Conservation (phyloP, 148 eudicot genomes). For the Vaccinium vitisidaea region DNA sequence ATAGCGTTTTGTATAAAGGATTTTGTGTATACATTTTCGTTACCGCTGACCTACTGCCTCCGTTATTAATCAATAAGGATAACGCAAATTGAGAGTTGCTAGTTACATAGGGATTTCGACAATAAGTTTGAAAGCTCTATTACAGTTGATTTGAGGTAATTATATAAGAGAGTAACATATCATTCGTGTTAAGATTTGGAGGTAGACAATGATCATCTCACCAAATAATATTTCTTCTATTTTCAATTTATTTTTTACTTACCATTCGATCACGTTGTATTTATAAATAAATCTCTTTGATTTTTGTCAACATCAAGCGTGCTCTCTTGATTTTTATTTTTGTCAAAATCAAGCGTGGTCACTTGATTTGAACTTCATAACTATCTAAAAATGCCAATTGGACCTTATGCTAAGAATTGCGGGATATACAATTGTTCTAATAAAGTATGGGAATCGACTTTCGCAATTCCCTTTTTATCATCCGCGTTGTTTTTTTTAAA, state of each 20-base stretch:
- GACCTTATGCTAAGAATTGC: background rate
- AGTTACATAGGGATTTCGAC: background rate
- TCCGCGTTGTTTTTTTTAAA: too few species aligned
- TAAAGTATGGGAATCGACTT: too few species aligned
- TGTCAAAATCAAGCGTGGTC: too few species aligned
- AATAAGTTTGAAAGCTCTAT: background rate
- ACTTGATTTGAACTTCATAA: background rate
- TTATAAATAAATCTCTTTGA: background rate
- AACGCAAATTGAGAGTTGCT: background rate
- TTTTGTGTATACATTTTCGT: too few species aligned
- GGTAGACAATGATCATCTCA: background rate
- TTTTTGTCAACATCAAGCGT: background rate
- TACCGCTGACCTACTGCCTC: too few species aligned
- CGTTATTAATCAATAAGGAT: background rate
- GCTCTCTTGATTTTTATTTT: background rate
- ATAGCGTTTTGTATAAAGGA: too few species aligned
- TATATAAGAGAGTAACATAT: background rate
- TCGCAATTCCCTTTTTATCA: too few species aligned
- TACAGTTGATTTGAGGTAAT: background rate
- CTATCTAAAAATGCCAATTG: background rate
- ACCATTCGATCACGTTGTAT: background rate
- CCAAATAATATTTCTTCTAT: background rate
- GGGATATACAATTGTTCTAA: background rate
- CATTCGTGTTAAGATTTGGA: background rate
- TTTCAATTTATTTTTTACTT: background rate